phyloP scores from a whole-genome alignment of 2,329 filamentous ascomycete species.

The Calonectria fujianensis region DNA sequence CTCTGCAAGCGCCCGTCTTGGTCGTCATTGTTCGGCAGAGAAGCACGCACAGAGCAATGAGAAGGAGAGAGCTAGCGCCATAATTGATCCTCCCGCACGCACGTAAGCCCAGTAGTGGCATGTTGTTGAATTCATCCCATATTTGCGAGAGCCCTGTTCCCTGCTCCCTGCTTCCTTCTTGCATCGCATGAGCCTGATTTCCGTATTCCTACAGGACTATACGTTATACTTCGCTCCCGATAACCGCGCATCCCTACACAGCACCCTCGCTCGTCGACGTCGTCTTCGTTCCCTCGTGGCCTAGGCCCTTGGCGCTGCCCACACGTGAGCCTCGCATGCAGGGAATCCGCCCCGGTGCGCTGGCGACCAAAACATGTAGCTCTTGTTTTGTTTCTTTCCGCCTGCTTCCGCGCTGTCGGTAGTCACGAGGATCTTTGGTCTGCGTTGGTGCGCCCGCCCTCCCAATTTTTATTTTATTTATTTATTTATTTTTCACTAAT shows the following conservation, averaged over 20 bases:
- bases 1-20: neutral
- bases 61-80: neutral
- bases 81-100: slow-evolving; percentile 2
- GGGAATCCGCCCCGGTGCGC: neutral
- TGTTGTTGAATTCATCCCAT: slow-evolving; percentile 19
- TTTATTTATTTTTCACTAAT: neutral
- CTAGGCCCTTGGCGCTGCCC: slow-evolving; percentile 1
- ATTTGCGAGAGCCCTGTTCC: neutral
- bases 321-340: slow-evolving; percentile 15
- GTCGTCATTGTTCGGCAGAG: neutral
- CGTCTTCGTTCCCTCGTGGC: neutral
- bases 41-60: neutral
- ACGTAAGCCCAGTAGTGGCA: slow-evolving; percentile 1
- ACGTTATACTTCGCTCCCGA: neutral
- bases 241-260: slow-evolving; percentile 13
- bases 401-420: neutral
- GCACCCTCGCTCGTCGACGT: neutral
- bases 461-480: too few species aligned
- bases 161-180: slow-evolving; percentile 1
- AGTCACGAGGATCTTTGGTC: slow-evolving; percentile 23
- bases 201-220: slow-evolving; percentile 3
- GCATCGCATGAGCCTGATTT: slow-evolving; percentile 1
- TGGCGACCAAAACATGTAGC: slow-evolving; percentile 4
- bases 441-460: neutral
- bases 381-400: slow-evolving; percentile 16